These are phyloP conservation scores for Pythium biforme DNA, from an alignment of 352 stramenopile species.

Conservation along the genomic window DNA sequence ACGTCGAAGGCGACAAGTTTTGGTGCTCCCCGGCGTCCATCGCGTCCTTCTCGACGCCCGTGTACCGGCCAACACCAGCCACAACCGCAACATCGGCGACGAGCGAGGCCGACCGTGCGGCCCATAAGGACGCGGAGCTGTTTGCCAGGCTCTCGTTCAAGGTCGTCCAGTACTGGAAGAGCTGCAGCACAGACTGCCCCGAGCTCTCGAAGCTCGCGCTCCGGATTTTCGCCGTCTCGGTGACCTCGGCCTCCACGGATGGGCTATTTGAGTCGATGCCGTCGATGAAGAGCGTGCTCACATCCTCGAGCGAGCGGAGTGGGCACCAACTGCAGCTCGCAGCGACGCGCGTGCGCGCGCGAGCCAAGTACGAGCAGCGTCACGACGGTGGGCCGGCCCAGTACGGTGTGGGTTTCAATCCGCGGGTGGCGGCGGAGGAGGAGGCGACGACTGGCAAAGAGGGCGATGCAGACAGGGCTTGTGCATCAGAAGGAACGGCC, in stretches of 20 bases:
- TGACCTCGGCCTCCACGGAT: slow-evolving; percentile 23
- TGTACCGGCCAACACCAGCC: slow-evolving; percentile 7
- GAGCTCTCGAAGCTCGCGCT: slow-evolving; percentile 28
- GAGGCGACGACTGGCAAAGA: neutral
- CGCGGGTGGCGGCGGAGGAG: neutral
- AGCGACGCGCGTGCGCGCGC: slow-evolving; percentile 16
- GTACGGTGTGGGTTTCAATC: neutral
- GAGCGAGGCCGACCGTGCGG: neutral
- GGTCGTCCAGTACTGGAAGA: slow-evolving; percentile 30
- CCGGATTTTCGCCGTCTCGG: slow-evolving; percentile 21
- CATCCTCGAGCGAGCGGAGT: neutral
- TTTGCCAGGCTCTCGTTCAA: slow-evolving; percentile 21
- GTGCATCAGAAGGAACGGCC: neutral
- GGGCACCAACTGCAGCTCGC: slow-evolving; percentile 11
- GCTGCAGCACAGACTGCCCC: slow-evolving; percentile 27
- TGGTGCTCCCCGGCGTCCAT: slow-evolving; percentile 27
- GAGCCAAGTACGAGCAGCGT: slow-evolving; percentile 24
- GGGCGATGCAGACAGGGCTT: neutral
- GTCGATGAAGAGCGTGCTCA: neutral
- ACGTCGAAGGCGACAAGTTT: slow-evolving; percentile 29
- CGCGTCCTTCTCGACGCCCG: slow-evolving; percentile 15
- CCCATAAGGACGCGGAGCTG: slow-evolving; percentile 15
- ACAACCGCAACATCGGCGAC: neutral
- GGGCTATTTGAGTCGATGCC: slow-evolving; percentile 7
- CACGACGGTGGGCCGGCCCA: neutral